These are phyloP conservation scores for Aleurites moluccanus DNA, from an alignment of 441 rosid genomes.

Conservation along the genomic window DNA sequence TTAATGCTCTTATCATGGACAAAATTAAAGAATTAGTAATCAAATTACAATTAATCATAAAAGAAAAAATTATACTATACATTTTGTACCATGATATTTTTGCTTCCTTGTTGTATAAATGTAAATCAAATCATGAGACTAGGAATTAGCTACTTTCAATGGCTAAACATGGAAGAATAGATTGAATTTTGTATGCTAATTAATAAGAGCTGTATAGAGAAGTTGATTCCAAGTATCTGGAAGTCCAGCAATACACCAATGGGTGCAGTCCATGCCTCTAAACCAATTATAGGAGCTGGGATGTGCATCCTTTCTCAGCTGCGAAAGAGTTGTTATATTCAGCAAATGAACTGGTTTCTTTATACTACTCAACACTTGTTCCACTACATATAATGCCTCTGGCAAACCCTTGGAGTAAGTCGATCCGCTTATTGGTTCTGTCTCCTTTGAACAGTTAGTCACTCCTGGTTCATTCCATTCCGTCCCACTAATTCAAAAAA, in stretches of 20 bases:
- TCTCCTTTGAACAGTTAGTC: constrained; percentile 61
- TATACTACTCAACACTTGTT: constrained; percentile 49
- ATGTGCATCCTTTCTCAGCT: constrained; percentile 88
- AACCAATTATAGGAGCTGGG: constrained; percentile 60
- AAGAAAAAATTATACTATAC: background rate
- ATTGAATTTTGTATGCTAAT: constrained; percentile 4
- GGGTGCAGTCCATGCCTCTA: constrained; percentile 73
- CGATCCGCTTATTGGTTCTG: constrained; percentile 54
- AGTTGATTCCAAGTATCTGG: constrained; percentile 93
- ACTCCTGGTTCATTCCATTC: constrained; percentile 67
- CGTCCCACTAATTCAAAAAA: constrained; percentile 44
- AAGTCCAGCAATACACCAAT: constrained; percentile 90
- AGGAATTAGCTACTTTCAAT: background rate
- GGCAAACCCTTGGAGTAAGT: constrained; percentile 67
- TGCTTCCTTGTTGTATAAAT: background rate
- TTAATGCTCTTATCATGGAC: no score
- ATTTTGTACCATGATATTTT: background rate
- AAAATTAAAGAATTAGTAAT: no score
- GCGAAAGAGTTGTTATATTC: constrained; percentile 66
- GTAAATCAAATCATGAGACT: background rate
- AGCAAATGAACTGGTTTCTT: constrained; percentile 64
- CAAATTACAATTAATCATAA: background rate
- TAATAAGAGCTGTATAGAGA: constrained; percentile 49
- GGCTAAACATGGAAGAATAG: background rate
- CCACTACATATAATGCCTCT: constrained; percentile 50